These are phyloP conservation scores for Tolypocladium cylindrosporum DNA, from an alignment of 2,329 filamentous ascomycete species.

Conservation along the genomic window DNA sequence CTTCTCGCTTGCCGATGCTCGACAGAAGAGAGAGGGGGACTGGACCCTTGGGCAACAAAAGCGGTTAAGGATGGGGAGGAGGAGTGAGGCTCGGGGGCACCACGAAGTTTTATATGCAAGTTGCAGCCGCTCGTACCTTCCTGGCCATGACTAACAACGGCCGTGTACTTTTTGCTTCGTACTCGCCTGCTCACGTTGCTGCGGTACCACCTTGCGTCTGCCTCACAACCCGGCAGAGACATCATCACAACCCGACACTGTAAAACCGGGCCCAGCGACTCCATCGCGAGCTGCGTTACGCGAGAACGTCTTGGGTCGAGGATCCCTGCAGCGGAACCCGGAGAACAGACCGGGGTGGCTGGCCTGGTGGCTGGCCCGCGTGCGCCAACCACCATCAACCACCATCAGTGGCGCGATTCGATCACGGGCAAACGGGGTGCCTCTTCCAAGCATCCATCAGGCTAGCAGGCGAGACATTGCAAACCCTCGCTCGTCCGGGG, in stretches of 20 bases:
- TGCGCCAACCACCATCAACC: neutral
- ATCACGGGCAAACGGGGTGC: neutral
- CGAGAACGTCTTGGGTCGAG: neutral
- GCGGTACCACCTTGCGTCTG: neutral
- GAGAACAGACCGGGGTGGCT: no score
- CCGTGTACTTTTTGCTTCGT: neutral
- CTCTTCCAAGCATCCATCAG: neutral
- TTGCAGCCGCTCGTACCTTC: neutral
- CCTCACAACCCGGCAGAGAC: neutral
- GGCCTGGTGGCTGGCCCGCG: no score
- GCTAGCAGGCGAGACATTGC: no score
- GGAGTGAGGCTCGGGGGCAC: neutral
- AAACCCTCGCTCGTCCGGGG: no score
- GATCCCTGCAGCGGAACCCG: no score
- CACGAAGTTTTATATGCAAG: slow-evolving; percentile 3
- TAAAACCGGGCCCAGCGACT: neutral
- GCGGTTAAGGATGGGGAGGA: neutral
- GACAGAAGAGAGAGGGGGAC: neutral
- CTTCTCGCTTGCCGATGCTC: neutral
- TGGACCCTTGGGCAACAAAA: neutral
- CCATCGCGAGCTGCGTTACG: neutral
- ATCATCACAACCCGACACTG: neutral
- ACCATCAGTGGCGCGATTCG: neutral
- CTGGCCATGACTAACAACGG: neutral
- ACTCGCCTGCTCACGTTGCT: neutral